Evolutionary conservation across 164 flowering plant genomes (phyloP), one percentile per base, ranked within the genome.

Genomic region (Stephania japonica): DNA sequence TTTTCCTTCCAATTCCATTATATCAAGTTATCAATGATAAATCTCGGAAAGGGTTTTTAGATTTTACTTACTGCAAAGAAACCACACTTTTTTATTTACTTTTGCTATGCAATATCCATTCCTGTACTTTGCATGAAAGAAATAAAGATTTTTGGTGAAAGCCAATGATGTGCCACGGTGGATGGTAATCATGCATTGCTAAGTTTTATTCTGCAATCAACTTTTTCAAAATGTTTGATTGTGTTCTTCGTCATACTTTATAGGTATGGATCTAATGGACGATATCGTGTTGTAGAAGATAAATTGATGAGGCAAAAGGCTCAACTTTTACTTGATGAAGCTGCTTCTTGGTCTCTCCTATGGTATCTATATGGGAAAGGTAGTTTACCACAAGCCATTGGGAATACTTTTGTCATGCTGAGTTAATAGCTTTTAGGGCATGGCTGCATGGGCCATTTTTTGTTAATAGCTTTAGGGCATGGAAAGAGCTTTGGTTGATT

Each of bases 301-400:
- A 91, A 89, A 78, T 77, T 96, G 73, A 88, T 93, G 92, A 88
- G 91, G 82, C 98, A 91, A 77, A 96, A 87, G 77, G 93, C 94
- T 80, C 84, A 80, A 62, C 75, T 89, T 26, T 78, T 96, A 78
- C 91, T 91, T 74, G 97, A 93, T 75, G 99, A 96, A 83, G 99
- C 99, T 65, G 99, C 98, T 73, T 86, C 99, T 21, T 96, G 99
- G 97, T 93, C 99, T 67, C 98, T 96, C 80, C 80, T 96, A 75
- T 96, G 99, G 99, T 84, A 86, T 78, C 87, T 96, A n/a, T 96
- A 85, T 83, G 99, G 98, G 42, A 93, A 96, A 90, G 99, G 99
- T n/a, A 85, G 84, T 79, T 19, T 59, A 16, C 78, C 76, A 73
- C 47, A 79, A 65, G 26, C 82, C 71, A 62, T n/a, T 44, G 18